Evolutionary conservation across 352 stramenopile genomes (phyloP).

Genomic region (Aphanomyces invadans): DNA sequence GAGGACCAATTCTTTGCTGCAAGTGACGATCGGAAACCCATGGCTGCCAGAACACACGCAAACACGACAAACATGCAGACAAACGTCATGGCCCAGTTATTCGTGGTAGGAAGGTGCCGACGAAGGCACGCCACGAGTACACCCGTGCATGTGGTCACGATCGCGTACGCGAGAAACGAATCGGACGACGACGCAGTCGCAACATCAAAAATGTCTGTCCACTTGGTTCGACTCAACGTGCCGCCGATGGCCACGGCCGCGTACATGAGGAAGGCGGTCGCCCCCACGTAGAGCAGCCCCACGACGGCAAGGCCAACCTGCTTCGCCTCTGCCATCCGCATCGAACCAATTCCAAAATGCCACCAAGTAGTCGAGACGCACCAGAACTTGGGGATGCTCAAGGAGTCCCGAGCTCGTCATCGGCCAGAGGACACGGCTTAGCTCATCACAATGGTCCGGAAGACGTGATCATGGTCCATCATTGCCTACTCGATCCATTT

Average conservation of each 20-base stretch:
- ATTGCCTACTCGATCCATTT: too few relatives aligned
- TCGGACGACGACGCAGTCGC: background rate
- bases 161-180: background rate
- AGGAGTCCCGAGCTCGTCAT: too few relatives aligned
- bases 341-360: too few relatives aligned
- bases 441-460: too few relatives aligned
- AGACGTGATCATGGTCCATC: too few relatives aligned
- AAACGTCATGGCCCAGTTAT: background rate
- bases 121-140: background rate
- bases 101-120: background rate
- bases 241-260: background rate
- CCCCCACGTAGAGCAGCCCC: background rate
- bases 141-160: background rate
- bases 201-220: slow-evolving; percentile 4
- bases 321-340: background rate
- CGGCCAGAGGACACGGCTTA: too few relatives aligned
- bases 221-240: slow-evolving; percentile 16
- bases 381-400: too few relatives aligned
- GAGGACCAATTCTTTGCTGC: slow-evolving; percentile 36
- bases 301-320: background rate
- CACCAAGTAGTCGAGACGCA: too few relatives aligned
- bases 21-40: background rate
- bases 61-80: slow-evolving; percentile 2
- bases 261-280: background rate
- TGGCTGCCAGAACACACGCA: background rate